Base-by-base conservation (phyloP, 2,329 filamentous ascomycete genomes). In the Colletotrichum camelliae region DNA sequence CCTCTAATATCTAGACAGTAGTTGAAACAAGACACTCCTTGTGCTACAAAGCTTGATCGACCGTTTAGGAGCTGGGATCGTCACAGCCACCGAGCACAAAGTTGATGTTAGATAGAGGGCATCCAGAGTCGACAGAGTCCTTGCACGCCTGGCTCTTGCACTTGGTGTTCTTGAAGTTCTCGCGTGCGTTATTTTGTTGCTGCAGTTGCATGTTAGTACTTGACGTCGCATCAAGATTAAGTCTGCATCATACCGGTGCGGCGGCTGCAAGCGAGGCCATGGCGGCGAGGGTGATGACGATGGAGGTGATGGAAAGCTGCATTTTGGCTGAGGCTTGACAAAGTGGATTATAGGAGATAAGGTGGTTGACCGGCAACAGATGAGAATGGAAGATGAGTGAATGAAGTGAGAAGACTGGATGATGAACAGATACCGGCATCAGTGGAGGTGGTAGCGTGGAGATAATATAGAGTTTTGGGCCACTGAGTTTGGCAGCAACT, bases 131-230 rank as follows among this genome's bases (percentile, higher is more conserved):
- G 3, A 70, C 71, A 3, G 65, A 69, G 24, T 64, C 71, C 6
- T 15, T 64, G 43, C 66, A 74, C 4, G 71, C 66, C 24, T 74
- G 71, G 71, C 71, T 70, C 57, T 74, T 24, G 43, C 71, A 74
- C 21, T 29, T 69, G 7, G 69, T 27, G 24, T 29, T 29, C 66
- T 69, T 74, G n/a, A 74, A 74, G 29, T 62, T 55, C 31, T 70
- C 66, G 4, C 71, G 57, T 18, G 58, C 66, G 31, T 43, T 70
- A 13, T 64, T 74, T 57, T 64, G 21, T 31, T 69, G 39, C 13
- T 58, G 4, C 5, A 37, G 10, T 21, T 4, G 1, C n/a, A 24
- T 27, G 7, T 58, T 18, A 37, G 31, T 13, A 16, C 16, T 16
- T 21, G n/a, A 1, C 18, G n/a, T 6, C 9, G 27, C 3, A 4